phyloP scores from a whole-genome alignment of 139 green algal species.

The Picochlorum sp. region DNA sequence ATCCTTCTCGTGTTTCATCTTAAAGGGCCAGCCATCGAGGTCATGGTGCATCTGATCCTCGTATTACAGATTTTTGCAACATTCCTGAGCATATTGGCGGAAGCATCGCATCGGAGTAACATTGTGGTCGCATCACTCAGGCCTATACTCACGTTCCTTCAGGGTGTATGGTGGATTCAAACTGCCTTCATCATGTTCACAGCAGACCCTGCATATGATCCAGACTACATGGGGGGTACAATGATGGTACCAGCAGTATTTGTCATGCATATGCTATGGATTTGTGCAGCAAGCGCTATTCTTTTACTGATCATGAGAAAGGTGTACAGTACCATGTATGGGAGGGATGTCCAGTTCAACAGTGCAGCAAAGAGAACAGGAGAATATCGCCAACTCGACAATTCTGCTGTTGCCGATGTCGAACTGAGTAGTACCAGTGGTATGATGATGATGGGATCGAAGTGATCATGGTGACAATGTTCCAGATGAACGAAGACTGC shows the following conservation, averaged over 20 bases:
- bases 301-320: no score
- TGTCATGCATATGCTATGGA: conserved; percentile 15
- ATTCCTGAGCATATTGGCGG: conserved; percentile 23
- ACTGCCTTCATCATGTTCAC: conserved; percentile 41
- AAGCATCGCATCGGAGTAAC: conserved; percentile 20
- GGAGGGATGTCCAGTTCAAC: no score
- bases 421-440: no score
- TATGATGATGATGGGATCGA: no score
- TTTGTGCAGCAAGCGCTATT: background rate
- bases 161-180: conserved; percentile 49
- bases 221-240: conserved; percentile 27
- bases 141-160: conserved; percentile 33
- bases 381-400: no score
- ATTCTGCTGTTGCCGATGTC: no score
- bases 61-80: conserved; percentile 27
- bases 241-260: conserved; percentile 37
- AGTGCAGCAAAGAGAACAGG: no score
- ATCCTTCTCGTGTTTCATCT: conserved; percentile 62
- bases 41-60: conserved; percentile 48
- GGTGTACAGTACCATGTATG: no score
- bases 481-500: no score
- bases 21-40: conserved; percentile 46
- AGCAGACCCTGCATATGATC: conserved; percentile 33
- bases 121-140: conserved; percentile 25
- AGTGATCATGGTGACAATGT: no score